phyloP scores from a whole-genome alignment of 148 eudicot genomes.

The Chenopodium berlandieri region DNA sequence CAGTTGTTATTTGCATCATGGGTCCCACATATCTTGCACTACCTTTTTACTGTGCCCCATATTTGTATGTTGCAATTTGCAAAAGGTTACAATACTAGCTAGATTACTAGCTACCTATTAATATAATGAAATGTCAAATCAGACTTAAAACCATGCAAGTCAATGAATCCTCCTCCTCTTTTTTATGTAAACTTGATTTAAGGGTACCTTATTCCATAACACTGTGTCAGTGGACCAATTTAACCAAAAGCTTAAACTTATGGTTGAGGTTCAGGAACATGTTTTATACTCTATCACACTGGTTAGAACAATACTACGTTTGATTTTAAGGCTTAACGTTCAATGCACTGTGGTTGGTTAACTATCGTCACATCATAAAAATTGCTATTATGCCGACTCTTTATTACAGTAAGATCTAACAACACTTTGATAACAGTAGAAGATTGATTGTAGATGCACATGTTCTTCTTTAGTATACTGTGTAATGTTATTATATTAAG shows the following conservation, averaged over 20 bases:
- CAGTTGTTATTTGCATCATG: slow-evolving; percentile 23
- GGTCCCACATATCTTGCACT: slow-evolving; percentile 14
- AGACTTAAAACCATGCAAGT: slow-evolving; percentile 7
- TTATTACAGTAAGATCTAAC: too few species aligned
- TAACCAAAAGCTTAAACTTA: too few species aligned
- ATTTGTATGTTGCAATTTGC: slow-evolving; percentile 4
- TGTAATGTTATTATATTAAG: background rate
- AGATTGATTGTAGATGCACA: background rate
- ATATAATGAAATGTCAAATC: slow-evolving; percentile 11
- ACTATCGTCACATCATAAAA: too few species aligned
- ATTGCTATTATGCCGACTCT: too few species aligned
- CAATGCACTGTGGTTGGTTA: too few species aligned
- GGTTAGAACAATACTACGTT: too few species aligned
- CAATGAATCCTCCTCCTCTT: background rate
- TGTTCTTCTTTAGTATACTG: background rate
- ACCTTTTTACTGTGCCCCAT: slow-evolving; percentile 6
- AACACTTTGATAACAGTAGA: background rate
- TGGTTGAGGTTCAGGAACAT: too few species aligned
- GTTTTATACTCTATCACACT: too few species aligned
- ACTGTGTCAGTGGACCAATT: too few species aligned
- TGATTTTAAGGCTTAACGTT: too few species aligned
- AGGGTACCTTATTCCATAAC: too few species aligned
- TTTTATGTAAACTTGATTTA: background rate
- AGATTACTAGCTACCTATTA: slow-evolving; percentile 2
- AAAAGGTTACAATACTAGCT: slow-evolving; percentile 5